Evolutionary conservation across 1,284 basidiomycete genomes (phyloP).

Genomic region (Jaminaea rosea): DNA sequence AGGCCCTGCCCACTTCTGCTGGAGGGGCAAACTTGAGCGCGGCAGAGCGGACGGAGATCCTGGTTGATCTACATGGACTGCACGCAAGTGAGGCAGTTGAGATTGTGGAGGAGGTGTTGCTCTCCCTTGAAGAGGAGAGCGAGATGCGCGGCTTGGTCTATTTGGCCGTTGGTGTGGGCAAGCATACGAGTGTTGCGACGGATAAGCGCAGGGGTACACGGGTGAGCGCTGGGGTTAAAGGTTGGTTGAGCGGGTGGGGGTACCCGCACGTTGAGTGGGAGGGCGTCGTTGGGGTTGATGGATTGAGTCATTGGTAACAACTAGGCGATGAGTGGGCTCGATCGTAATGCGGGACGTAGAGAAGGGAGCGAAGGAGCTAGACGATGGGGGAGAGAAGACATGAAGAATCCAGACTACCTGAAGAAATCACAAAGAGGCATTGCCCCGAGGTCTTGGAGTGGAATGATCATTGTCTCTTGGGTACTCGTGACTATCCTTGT

Average conservation of each 20-base stretch:
- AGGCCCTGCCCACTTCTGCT: constrained; percentile 69
- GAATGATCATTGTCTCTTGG: too few relatives aligned
- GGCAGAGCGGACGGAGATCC: constrained; percentile 58
- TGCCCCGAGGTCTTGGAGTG: too few relatives aligned
- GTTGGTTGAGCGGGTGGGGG: constrained; percentile 75
- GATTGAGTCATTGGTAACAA: background rate
- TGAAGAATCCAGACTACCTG: too few relatives aligned
- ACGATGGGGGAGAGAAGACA: too few relatives aligned
- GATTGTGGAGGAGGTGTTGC: constrained; percentile 78
- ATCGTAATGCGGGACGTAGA: too few relatives aligned
- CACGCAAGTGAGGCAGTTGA: constrained; percentile 86
- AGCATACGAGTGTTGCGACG: constrained; percentile 78
- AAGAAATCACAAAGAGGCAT: too few relatives aligned
- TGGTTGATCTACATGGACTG: constrained; percentile 50
- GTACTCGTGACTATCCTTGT: too few relatives aligned
- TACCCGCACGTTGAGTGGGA: background rate
- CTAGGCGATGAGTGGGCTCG: too few relatives aligned
- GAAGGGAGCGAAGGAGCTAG: too few relatives aligned
- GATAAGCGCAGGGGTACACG: constrained; percentile 66
- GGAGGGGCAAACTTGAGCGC: constrained; percentile 63
- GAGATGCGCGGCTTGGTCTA: constrained; percentile 64
- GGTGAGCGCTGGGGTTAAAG: constrained; percentile 71
- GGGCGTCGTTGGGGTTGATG: background rate
- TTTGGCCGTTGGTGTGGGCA: constrained; percentile 85
- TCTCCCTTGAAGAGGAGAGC: constrained; percentile 63